Conservation (phyloP, 2,329 filamentous ascomycete species). For the Diaporthe sp. region DNA sequence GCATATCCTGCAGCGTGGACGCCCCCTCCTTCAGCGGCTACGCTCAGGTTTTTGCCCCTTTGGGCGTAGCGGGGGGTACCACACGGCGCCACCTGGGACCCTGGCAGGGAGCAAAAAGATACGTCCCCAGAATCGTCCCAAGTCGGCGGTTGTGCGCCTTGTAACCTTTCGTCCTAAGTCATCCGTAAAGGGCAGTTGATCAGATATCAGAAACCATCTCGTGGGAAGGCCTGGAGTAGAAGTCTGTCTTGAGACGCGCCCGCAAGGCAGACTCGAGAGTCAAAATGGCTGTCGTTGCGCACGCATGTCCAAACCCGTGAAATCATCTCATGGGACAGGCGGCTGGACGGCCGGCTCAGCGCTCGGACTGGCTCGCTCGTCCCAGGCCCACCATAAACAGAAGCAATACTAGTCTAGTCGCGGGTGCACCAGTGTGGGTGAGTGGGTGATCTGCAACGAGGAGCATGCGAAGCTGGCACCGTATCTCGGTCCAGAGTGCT, state of each 20-base stretch:
- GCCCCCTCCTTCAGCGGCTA: slow-evolving; percentile 36
- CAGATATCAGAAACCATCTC: slow-evolving; percentile 27
- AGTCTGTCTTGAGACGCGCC: slow-evolving; percentile 7
- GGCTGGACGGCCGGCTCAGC: background rate
- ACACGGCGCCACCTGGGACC: slow-evolving; percentile 31
- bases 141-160: background rate
- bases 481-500: background rate
- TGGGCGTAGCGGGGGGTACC: slow-evolving; percentile 9
- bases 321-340: background rate
- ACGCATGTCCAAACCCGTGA: background rate
- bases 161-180: slow-evolving; percentile 9
- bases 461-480: background rate
- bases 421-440: background rate
- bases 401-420: background rate
- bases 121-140: slow-evolving; percentile 14
- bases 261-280: slow-evolving; percentile 18
- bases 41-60: slow-evolving; percentile 15
- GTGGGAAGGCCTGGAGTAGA: background rate
- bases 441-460: background rate
- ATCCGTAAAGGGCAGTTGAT: slow-evolving; percentile 26
- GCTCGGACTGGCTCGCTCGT: slow-evolving; percentile 21
- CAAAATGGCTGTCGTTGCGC: background rate
- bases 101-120: background rate
- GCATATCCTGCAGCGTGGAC: slow-evolving; percentile 8
- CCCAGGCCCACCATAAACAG: background rate